These are phyloP conservation scores for Panicum hallii DNA, from an alignment of 202 grass and related monocot genomes.

Conservation along the genomic window DNA sequence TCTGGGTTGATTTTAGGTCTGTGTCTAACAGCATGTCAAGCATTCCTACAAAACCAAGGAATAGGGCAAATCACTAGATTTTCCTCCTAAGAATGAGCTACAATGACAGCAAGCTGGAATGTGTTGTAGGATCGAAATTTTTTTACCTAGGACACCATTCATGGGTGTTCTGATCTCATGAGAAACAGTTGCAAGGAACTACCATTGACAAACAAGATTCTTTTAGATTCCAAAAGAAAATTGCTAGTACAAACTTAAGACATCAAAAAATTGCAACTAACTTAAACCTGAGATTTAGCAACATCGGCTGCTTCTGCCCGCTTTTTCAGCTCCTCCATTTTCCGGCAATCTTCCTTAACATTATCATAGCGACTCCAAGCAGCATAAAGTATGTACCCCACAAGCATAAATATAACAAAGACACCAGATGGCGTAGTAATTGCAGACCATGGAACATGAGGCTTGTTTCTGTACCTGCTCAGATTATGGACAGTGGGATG, in stretches of 20 bases:
- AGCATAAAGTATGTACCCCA: constrained; percentile 86
- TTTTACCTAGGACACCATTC: constrained; percentile 95
- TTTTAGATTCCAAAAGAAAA: constrained; percentile 44
- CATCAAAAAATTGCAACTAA: constrained; percentile 32
- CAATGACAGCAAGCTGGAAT: constrained; percentile 31
- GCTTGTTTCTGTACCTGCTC: constrained; percentile 85
- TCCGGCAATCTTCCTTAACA: constrained; percentile 93
- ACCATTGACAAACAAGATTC: constrained; percentile 42
- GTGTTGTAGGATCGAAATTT: constrained; percentile 7
- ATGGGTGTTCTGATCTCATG: constrained; percentile 99
- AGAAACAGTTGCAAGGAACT: constrained; percentile 99
- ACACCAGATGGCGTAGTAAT: constrained; percentile 73
- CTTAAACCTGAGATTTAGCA: constrained; percentile 96
- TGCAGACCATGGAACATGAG: constrained; percentile 66
- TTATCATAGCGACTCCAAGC: constrained; percentile 92
- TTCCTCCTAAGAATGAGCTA: constrained; percentile 32
- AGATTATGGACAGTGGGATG: constrained; percentile 29
- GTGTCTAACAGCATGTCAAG: constrained; percentile 98
- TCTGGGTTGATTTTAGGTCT: constrained; percentile 76
- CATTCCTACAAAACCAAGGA: constrained; percentile 72
- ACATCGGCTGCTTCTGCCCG: constrained; percentile 91
- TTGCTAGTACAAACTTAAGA: constrained; percentile 3
- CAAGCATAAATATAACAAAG: constrained; percentile 78
- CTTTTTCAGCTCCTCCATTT: constrained; percentile 91
- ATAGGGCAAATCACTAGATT: constrained; percentile 24